These are phyloP conservation scores for Hansfordia pulvinata DNA, from an alignment of 2,329 filamentous ascomycete species.

Conservation along the genomic window DNA sequence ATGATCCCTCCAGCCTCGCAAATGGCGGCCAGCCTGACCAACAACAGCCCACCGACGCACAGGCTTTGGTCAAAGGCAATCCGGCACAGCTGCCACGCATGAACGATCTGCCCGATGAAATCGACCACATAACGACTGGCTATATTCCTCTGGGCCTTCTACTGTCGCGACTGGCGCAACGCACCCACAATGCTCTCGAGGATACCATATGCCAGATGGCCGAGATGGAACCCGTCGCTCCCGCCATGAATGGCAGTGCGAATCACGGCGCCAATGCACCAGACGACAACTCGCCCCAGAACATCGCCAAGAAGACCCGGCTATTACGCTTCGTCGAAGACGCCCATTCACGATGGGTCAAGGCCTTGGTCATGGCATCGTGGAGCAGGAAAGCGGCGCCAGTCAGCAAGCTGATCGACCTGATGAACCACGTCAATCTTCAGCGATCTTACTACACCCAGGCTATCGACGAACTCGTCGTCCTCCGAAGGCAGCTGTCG, in stretches of 20 bases:
- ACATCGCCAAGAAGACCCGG: conserved; percentile 60
- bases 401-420: conserved; percentile 78
- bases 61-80: conserved; percentile 16
- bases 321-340: conserved; percentile 68
- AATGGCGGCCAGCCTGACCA: conserved; percentile 12
- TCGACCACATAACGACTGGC: conserved; percentile 58
- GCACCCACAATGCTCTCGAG: conserved; percentile 65
- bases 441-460: conserved; percentile 48
- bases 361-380: conserved; percentile 77
- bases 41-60: conserved; percentile 11
- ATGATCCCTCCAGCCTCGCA: conserved; percentile 22
- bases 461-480: conserved; percentile 21
- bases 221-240: conserved; percentile 46
- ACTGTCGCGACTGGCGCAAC: conserved; percentile 67
- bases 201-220: conserved; percentile 59
- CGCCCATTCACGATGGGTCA: conserved; percentile 79
- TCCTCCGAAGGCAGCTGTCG: conserved; percentile 60
- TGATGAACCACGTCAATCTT: conserved; percentile 60
- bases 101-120: conserved; percentile 47
- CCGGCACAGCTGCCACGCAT: conserved; percentile 22
- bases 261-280: conserved; percentile 20
- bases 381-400: conserved; percentile 73
- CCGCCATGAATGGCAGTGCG: conserved; percentile 37
- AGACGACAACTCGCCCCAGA: conserved; percentile 49
- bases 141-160: conserved; percentile 67